Evolutionary conservation across 805 yeast species (phyloP), one percentile per base, ranked within the genome.

Genomic region (Wickerhamomyces queroliae): DNA sequence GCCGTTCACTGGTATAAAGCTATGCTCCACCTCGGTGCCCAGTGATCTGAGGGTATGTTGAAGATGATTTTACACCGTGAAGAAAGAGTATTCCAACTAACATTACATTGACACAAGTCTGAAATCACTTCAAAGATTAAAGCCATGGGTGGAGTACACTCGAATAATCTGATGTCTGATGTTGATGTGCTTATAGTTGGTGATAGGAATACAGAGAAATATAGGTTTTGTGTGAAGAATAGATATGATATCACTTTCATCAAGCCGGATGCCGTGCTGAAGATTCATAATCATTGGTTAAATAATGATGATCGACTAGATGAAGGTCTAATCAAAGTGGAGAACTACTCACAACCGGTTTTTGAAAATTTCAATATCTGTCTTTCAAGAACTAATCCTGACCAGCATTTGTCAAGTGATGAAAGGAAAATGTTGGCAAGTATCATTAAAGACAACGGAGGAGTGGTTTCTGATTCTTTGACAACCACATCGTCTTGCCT

Each of bases 131-230:
- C 60, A 9, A 70, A 70, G 51, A 68, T 82, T 41, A 55, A 61
- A 21, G 62, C 69, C 8, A 64, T 83, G 56, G 91, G 90, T 7
- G 90, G 89, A 1, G 52, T 49, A 9, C 74, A 69, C 47, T 67
- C 70, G 42, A 67, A 68, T 31, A 81, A 81, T 50, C 58, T 83
- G 47, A 76, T 80, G 65, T 72, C 78, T 35, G 80, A 78, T 53
- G 80, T 76, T 3, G 69, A 72, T 38, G 73, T 74, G 30, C 58
- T 83, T 20, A 66, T 83, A 5, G 80, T 81, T 23, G 88, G 87
- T 2, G 68, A 67, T 30, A 61, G 73, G 22, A 61, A 67, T 40
- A 76, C 83, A 0, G 80, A 74, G 21, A 79, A 79, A 53, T 77
- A 70, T 55, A 60, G 59, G 37, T 79, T 66, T 51, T 69, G 76